Conservation (phyloP, 1,284 basidiomycete genomes). For the Hymenochaete sp. region DNA sequence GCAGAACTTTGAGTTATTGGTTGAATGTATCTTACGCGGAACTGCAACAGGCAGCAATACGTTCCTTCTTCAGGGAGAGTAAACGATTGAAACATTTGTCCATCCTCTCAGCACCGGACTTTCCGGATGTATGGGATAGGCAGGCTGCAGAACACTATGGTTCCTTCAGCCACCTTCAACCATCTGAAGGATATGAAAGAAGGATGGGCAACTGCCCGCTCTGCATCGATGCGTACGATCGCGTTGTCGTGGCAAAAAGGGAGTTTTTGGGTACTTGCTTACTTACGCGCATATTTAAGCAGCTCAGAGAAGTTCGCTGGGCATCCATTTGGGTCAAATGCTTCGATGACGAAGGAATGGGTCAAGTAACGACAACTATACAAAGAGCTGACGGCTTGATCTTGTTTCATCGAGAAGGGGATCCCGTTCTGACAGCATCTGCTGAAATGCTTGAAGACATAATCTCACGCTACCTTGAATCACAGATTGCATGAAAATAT, state of each 20-base stretch:
- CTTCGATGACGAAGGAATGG: conserved; percentile 2
- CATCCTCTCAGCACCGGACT: conserved; percentile 6
- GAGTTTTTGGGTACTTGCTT: conserved; percentile 2
- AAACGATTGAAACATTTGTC: conserved; percentile 3
- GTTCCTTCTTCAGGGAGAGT: background rate
- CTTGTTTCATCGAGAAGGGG: too few species aligned
- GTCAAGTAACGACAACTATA: too few species aligned
- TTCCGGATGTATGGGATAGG: background rate
- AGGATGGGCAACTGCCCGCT: conserved; percentile 8
- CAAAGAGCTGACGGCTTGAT: too few species aligned
- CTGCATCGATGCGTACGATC: conserved; percentile 10
- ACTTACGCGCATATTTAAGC: conserved; percentile 6
- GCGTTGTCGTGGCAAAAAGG: background rate
- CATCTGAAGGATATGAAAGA: conserved; percentile 11
- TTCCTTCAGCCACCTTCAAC: conserved; percentile 7
- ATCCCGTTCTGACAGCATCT: too few species aligned
- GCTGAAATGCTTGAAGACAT: too few species aligned
- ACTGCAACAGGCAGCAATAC: too few species aligned
- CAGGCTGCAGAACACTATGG: background rate
- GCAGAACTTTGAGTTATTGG: too few species aligned
- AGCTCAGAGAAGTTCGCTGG: conserved; percentile 8
- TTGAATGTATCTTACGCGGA: too few species aligned
- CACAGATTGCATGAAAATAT: too few species aligned
- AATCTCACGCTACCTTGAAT: too few species aligned
- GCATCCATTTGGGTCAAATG: conserved; percentile 3